These are phyloP conservation scores for Pseudohalonectria lignicola DNA, from an alignment of 2,329 filamentous ascomycete genomes.

Conservation along the genomic window DNA sequence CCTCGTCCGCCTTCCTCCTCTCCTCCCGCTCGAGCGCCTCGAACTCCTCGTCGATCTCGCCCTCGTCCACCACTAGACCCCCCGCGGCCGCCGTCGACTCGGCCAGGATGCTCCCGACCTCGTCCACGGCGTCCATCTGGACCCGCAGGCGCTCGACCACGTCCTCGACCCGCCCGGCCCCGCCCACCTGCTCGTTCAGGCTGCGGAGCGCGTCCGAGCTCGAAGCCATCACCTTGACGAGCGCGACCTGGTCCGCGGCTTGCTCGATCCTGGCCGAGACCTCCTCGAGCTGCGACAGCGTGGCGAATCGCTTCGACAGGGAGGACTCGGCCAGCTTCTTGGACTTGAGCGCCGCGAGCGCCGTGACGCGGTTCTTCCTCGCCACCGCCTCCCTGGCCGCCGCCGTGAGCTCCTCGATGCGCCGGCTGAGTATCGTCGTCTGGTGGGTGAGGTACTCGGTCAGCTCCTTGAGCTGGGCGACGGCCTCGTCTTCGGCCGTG, in stretches of 20 bases:
- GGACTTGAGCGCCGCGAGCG: slow-evolving; percentile 66
- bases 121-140: slow-evolving; percentile 73
- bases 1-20: slow-evolving; percentile 37
- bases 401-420: slow-evolving; percentile 52
- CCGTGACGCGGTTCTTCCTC: slow-evolving; percentile 62
- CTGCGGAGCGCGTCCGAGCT: slow-evolving; percentile 61
- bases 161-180: slow-evolving; percentile 62
- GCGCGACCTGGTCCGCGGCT: slow-evolving; percentile 72
- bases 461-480: slow-evolving; percentile 74
- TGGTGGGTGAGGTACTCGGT: slow-evolving; percentile 65
- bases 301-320: slow-evolving; percentile 59
- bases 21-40: slow-evolving; percentile 59
- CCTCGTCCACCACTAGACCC: slow-evolving; percentile 53
- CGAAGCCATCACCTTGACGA: slow-evolving; percentile 73
- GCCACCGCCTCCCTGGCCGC: slow-evolving; percentile 61
- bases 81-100: slow-evolving; percentile 40
- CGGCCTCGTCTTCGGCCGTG: slow-evolving; percentile 67
- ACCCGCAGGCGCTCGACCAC: slow-evolving; percentile 66
- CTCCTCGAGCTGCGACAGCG: slow-evolving; percentile 71
- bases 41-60: slow-evolving; percentile 79
- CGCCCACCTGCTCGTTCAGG: slow-evolving; percentile 69
- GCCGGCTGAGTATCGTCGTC: slow-evolving; percentile 52
- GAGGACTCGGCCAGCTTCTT: slow-evolving; percentile 74
- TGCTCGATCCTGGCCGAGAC: slow-evolving; percentile 76
- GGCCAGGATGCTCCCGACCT: slow-evolving; percentile 66